phyloP scores from a whole-genome alignment of 371 early-diverging fungal species.

The Neoconidiobolus thromboides region DNA sequence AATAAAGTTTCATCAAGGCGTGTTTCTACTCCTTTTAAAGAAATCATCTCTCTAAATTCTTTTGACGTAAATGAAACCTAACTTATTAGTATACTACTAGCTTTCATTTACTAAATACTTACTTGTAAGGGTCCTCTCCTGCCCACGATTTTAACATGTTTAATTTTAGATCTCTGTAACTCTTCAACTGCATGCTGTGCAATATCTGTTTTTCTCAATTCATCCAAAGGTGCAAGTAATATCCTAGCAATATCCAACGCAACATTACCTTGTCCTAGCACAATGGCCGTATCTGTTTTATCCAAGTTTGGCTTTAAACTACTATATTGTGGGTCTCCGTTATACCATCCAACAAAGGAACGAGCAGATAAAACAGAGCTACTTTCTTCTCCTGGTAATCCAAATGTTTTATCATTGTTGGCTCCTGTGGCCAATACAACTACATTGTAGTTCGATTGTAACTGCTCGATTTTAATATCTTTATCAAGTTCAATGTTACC shows the following conservation, averaged over 20 bases:
- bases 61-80: conserved; percentile 69
- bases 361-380: conserved; percentile 58
- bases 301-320: conserved; percentile 28
- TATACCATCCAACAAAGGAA: conserved; percentile 88
- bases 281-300: conserved; percentile 39
- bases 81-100: too few species aligned
- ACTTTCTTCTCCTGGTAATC: conserved; percentile 31
- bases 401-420: conserved; percentile 42
- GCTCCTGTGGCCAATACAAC: conserved; percentile 83
- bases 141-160: conserved; percentile 71
- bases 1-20: conserved; percentile 35
- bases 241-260: conserved; percentile 88
- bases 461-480: conserved; percentile 27
- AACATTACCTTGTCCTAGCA: conserved; percentile 92
- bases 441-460: conserved; percentile 48
- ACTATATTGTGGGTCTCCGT: conserved; percentile 55
- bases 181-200: conserved; percentile 52
- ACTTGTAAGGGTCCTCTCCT: conserved; percentile 84
- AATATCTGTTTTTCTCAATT: conserved; percentile 72
- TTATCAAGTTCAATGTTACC: conserved; percentile 57
- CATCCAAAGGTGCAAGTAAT: conserved; percentile 51
- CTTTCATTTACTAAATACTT: too few species aligned
- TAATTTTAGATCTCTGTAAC: conserved; percentile 43
- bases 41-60: conserved; percentile 86
- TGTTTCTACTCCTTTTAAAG: conserved; percentile 36